phyloP scores from a whole-genome alignment of 139 green algal genomes.

The Chlorella sp. region DNA sequence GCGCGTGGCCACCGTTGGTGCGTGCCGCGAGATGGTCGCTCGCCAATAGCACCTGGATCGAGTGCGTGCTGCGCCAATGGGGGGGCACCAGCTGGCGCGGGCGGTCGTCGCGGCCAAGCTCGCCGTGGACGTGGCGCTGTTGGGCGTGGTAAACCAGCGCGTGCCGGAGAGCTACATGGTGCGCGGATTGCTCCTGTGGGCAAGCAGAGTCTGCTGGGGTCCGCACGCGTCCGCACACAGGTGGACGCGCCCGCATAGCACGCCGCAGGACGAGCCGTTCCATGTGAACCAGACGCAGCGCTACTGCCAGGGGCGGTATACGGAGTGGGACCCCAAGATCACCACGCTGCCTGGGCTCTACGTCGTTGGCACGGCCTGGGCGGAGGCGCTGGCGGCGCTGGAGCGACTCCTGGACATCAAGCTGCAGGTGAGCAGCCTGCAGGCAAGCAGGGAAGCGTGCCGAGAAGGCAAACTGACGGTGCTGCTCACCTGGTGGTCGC shows the following conservation, averaged over 20 bases:
- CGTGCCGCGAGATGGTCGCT: too few species aligned
- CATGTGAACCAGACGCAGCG: conserved; percentile 81
- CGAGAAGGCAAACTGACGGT: too few species aligned
- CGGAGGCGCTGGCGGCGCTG: neutral
- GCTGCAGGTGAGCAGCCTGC: too few species aligned
- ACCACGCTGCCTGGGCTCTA: conserved; percentile 93
- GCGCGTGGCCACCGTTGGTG: too few species aligned
- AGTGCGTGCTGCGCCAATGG: too few species aligned
- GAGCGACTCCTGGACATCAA: too few species aligned
- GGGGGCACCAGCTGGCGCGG: neutral
- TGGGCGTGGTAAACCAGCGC: conserved; percentile 12
- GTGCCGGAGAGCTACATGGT: conserved; percentile 47
- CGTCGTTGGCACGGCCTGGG: conserved; percentile 37
- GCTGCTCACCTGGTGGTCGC: neutral
- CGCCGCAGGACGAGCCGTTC: conserved; percentile 86
- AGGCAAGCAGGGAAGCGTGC: too few species aligned
- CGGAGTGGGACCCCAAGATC: conserved; percentile 86
- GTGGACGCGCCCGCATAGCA: neutral
- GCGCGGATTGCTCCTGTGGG: neutral
- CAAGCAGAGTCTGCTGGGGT: neutral
- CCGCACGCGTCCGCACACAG: neutral
- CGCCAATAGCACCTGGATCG: too few species aligned
- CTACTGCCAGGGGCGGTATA: conserved; percentile 73
- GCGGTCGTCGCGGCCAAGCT: conserved; percentile 5
- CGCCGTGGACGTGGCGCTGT: neutral